A percentile compares a stretch with the other conserved stretches of the same genome.
These are phyloP conservation scores for Amylocarpus encephaloides DNA, from an alignment of 2,329 filamentous ascomycete genomes.

Conservation along the genomic window DNA sequence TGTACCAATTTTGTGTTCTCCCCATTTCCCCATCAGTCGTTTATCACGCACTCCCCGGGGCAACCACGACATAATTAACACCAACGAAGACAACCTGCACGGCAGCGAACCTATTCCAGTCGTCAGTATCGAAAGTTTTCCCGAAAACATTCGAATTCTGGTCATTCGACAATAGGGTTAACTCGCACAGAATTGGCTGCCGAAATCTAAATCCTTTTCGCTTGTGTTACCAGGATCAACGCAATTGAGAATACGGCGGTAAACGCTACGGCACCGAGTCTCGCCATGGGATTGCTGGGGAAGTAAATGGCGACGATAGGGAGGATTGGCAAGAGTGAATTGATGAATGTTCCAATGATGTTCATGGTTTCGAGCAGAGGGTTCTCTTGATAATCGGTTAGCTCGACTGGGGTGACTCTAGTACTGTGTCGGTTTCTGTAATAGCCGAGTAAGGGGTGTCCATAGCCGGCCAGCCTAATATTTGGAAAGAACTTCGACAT, in stretches of 20 bases:
- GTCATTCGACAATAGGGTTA: too few relatives aligned
- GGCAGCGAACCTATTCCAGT: constrained; percentile 2
- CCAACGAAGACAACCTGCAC: constrained; percentile 10
- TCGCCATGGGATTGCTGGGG: constrained; percentile 15
- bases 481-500: too few relatives aligned
- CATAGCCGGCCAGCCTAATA: too few relatives aligned
- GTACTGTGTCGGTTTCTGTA: too few relatives aligned
- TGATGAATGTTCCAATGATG: constrained; percentile 23
- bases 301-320: constrained; percentile 29
- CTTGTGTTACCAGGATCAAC: constrained; percentile 24
- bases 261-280: constrained; percentile 25
- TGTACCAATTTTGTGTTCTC: too few relatives aligned
- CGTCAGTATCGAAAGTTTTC: background rate
- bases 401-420: too few relatives aligned
- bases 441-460: too few relatives aligned
- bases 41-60: too few relatives aligned
- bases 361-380: too few relatives aligned
- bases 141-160: background rate
- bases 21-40: too few relatives aligned
- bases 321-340: constrained; percentile 26
- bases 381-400: too few relatives aligned
- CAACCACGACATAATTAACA: background rate
- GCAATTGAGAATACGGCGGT: constrained; percentile 24
- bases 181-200: constrained; percentile 28
- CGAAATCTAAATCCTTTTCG: constrained; percentile 28